These are phyloP conservation scores for Pestalotiopsis sp. DNA, from an alignment of 2,329 filamentous ascomycete species.

Conservation along the genomic window DNA sequence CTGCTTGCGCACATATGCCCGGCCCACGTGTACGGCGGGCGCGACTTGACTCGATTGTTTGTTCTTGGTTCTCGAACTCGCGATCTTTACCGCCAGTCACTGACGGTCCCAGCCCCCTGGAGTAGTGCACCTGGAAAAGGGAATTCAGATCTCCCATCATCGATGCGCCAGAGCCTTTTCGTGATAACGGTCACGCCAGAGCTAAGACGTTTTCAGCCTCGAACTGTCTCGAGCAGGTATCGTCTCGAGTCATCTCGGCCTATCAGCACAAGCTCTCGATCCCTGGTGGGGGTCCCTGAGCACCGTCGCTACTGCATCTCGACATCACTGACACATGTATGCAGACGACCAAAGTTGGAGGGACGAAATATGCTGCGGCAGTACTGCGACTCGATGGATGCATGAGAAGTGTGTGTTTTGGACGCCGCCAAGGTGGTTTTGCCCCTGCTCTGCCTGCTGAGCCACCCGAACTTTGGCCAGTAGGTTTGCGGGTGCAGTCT, in stretches of 20 bases:
- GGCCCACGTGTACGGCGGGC: not conserved
- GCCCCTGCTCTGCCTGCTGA: not conserved
- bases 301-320: conserved; percentile 23
- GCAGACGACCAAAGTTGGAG: not conserved
- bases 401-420: not conserved
- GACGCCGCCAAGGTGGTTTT: not conserved
- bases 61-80: not conserved
- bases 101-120: not conserved
- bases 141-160: not conserved
- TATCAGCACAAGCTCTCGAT: not conserved
- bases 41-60: not conserved
- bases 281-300: not conserved
- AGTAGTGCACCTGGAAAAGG: not conserved
- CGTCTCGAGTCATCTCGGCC: conserved; percentile 1
- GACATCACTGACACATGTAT: conserved; percentile 20
- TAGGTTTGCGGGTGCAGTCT: not conserved
- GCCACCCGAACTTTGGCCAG: not conserved
- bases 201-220: not conserved
- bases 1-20: not conserved
- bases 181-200: not conserved
- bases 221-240: not conserved
- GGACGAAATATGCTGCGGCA: not conserved
- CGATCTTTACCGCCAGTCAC: not conserved
- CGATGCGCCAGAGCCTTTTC: not conserved
- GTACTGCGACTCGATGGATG: not conserved